A percentile compares a stretch with the other conserved stretches of the same genome.
phyloP scores from a whole-genome alignment of 148 eudicot genomes.

The Chenopodium quinoa region DNA sequence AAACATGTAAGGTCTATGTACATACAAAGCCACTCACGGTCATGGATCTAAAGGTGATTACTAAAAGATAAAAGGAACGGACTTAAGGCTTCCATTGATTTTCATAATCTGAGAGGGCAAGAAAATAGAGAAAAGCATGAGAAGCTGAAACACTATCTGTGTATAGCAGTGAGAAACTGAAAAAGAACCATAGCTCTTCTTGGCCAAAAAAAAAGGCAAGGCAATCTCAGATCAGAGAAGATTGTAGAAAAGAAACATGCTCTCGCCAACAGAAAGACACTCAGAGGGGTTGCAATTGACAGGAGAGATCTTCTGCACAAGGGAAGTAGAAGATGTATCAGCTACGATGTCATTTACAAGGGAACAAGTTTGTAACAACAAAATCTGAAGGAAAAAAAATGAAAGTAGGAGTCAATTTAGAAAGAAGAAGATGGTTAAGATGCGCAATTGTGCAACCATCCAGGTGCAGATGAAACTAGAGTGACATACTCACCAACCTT shows the following conservation, averaged over 20 bases:
- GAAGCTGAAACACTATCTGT: conserved; percentile 18
- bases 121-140: conserved; percentile 2
- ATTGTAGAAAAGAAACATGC: conserved; percentile 17
- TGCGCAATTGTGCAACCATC: background rate
- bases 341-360: conserved; percentile 4
- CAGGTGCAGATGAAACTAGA: background rate
- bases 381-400: conserved; percentile 1
- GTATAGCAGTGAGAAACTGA: conserved; percentile 20
- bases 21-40: conserved; percentile 8
- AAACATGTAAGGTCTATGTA: conserved; percentile 8
- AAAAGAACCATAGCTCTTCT: conserved; percentile 18
- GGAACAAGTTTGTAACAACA: conserved; percentile 13
- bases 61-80: conserved; percentile 9
- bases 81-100: conserved; percentile 14
- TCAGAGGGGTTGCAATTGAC: conserved; percentile 31
- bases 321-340: conserved; percentile 31
- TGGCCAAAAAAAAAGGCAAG: conserved; percentile 5
- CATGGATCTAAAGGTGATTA: conserved; percentile 9
- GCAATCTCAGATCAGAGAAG: conserved; percentile 24
- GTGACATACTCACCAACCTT: background rate
- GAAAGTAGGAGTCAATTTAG: conserved; percentile 3
- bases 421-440: conserved; percentile 8
- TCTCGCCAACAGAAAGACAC: conserved; percentile 32
- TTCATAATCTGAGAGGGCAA: background rate
- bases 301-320: conserved; percentile 43